Conservation (phyloP, 1,284 basidiomycete genomes). For the Austropuccinia psidii region DNA sequence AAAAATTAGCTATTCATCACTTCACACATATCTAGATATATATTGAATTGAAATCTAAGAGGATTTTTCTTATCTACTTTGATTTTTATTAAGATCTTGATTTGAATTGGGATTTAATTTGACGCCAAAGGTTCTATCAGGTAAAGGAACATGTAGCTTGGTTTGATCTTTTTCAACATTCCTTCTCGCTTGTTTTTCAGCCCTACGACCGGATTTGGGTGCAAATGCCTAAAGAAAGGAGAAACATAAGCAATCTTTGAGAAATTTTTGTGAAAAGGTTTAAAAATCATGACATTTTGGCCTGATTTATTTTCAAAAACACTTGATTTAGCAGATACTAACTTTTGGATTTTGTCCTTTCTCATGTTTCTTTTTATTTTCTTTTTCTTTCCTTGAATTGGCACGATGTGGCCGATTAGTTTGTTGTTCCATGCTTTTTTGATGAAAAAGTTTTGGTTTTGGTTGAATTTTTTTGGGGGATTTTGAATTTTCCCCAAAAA, state of each 20-base stretch:
- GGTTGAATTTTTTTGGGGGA: no score
- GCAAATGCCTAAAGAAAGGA: conserved; percentile 63
- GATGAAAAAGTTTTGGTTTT: no score
- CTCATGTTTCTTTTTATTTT: conserved; percentile 56
- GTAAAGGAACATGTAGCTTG: conserved; percentile 86
- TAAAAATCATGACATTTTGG: neutral
- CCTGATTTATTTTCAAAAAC: neutral
- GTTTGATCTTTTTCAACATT: conserved; percentile 92
- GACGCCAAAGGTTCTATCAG: conserved; percentile 70
- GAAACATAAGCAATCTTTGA: neutral
- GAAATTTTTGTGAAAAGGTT: neutral
- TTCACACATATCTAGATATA: no score
- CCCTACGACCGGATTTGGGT: conserved; percentile 75
- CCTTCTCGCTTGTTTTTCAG: conserved; percentile 77
- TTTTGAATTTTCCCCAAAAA: no score
- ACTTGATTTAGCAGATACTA: conserved; percentile 39
- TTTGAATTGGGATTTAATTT: neutral
- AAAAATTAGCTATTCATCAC: no score
- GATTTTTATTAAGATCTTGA: conserved; percentile 37
- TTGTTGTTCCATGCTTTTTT: conserved; percentile 37
- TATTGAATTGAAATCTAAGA: no score
- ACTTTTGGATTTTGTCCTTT: conserved; percentile 86
- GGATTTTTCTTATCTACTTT: neutral
- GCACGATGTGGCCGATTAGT: conserved; percentile 47
- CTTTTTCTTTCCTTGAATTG: no score